Conservation (phyloP, 805 yeast species). For the Kodamaea leandrae region DNA sequence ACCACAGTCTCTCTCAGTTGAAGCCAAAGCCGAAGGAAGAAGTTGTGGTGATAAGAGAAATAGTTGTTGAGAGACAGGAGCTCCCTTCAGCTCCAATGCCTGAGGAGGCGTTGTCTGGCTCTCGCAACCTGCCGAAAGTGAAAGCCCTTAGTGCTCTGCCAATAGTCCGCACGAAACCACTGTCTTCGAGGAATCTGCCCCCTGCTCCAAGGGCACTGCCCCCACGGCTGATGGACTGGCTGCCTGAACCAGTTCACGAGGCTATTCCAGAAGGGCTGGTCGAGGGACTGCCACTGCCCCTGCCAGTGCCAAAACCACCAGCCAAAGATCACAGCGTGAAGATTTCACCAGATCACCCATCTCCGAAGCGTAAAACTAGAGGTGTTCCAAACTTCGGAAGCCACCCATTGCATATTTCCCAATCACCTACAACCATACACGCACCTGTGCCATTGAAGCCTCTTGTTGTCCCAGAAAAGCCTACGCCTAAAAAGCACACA, state of each 20-base stretch:
- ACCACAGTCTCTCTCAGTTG: slow-evolving; percentile 5
- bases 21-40: neutral
- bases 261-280: neutral
- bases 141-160: no score
- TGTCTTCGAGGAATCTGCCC: neutral
- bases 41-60: slow-evolving; percentile 4
- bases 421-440: slow-evolving; percentile 5
- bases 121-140: no score
- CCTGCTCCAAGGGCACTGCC: neutral
- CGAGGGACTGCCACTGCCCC: neutral
- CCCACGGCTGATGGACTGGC: neutral
- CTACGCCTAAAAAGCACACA: no score
- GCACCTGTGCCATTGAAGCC: slow-evolving; percentile 7
- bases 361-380: neutral
- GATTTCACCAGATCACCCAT: neutral
- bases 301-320: neutral
- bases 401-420: slow-evolving; percentile 4
- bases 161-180: no score
- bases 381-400: neutral
- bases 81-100: neutral
- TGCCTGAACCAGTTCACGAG: neutral
- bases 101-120: no score
- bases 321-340: neutral
- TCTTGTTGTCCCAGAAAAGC: slow-evolving; percentile 8
- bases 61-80: neutral